These are phyloP conservation scores for Conidiobolus incongruus DNA, from an alignment of 371 early-diverging fungal species.

Conservation along the genomic window DNA sequence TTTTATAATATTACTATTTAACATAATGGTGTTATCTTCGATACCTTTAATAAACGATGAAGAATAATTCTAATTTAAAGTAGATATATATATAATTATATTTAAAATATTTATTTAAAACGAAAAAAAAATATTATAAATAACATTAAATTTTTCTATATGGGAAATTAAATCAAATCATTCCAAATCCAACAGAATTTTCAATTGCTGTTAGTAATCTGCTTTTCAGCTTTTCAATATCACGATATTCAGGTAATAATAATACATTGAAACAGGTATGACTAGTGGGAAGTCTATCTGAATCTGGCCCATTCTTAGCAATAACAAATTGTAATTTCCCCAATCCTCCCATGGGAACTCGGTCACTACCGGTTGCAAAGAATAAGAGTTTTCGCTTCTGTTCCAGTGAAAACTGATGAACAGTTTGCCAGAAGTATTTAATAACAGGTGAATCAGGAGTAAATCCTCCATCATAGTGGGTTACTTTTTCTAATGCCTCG, in stretches of 20 bases:
- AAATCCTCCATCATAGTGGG: slow-evolving; percentile 79
- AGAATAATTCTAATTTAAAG: too few relatives aligned
- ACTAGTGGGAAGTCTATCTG: slow-evolving; percentile 51
- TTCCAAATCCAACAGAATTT: slow-evolving; percentile 94
- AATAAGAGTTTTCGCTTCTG: slow-evolving; percentile 80
- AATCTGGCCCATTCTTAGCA: slow-evolving; percentile 94
- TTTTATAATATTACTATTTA: too few relatives aligned
- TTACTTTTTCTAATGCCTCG: slow-evolving; percentile 50
- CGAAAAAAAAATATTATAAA: too few relatives aligned
- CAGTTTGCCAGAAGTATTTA: slow-evolving; percentile 81
- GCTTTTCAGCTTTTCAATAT: slow-evolving; percentile 58
- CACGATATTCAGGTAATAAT: slow-evolving; percentile 80
- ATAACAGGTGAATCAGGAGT: slow-evolving; percentile 34
- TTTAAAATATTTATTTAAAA: too few relatives aligned
- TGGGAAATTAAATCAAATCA: slow-evolving; percentile 23
- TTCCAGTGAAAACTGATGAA: slow-evolving; percentile 50
- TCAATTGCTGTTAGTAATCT: slow-evolving; percentile 83
- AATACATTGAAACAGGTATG: slow-evolving; percentile 90
- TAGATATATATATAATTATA: too few relatives aligned
- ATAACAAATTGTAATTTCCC: slow-evolving; percentile 83
- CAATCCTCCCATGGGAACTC: slow-evolving; percentile 88
- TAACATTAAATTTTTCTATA: too few relatives aligned
- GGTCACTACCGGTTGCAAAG: slow-evolving; percentile 95
- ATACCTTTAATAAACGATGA: too few relatives aligned
- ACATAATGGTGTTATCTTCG: too few relatives aligned